phyloP scores from a whole-genome alignment of 2,329 filamentous ascomycete species.

The Rutstroemia sp. region DNA sequence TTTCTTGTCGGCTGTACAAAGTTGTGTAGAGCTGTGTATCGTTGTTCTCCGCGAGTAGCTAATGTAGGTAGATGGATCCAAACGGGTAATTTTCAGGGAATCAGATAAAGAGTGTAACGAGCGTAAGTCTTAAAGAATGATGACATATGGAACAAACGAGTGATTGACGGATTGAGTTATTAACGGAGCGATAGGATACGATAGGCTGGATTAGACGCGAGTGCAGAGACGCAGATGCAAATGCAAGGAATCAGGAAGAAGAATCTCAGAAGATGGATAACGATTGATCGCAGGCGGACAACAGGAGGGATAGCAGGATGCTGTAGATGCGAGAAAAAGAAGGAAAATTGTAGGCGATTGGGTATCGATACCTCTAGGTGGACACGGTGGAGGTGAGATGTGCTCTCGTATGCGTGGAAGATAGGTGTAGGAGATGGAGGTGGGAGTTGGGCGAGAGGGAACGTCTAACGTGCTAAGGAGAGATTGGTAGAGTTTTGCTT shows the following conservation, averaged over 20 bases:
- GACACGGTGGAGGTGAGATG: neutral
- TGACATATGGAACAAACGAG: constrained; percentile 3
- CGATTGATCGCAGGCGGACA: too few species aligned
- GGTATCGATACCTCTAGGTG: too few species aligned
- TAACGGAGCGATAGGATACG: neutral
- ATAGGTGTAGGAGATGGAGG: too few species aligned
- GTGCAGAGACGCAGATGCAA: neutral
- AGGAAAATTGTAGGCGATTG: too few species aligned
- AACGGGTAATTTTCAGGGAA: constrained; percentile 4
- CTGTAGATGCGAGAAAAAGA: too few species aligned
- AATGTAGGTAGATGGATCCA: neutral
- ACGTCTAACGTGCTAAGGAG: neutral
- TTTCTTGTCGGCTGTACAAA: neutral
- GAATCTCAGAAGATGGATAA: too few species aligned
- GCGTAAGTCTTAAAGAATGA: neutral
- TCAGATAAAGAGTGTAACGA: constrained; percentile 4
- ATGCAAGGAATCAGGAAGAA: neutral
- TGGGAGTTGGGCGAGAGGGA: neutral
- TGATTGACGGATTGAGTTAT: neutral
- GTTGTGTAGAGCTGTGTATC: neutral
- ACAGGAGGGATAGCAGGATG: too few species aligned
- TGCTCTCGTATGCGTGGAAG: neutral
- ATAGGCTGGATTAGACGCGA: neutral
- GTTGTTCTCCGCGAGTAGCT: neutral
- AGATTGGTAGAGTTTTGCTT: neutral